These are phyloP conservation scores for Metschnikowia bowlesiae DNA, from an alignment of 805 yeast species.

Conservation along the genomic window DNA sequence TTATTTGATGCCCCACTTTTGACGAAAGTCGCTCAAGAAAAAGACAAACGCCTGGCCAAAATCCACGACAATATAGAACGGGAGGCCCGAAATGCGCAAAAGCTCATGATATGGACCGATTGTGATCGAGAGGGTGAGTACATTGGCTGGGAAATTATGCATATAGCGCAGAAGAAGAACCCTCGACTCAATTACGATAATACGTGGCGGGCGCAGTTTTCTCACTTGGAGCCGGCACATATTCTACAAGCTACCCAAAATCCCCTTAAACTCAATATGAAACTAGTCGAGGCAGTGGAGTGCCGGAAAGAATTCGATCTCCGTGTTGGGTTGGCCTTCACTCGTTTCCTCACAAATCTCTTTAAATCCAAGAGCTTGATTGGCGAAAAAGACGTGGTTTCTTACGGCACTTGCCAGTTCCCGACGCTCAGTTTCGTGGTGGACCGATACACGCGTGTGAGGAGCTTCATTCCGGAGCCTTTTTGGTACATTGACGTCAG, in stretches of 20 bases:
- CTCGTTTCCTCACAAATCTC: constrained; percentile 66
- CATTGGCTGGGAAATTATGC: constrained; percentile 44
- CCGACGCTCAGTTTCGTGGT: constrained; percentile 97
- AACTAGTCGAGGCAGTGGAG: constrained; percentile 76
- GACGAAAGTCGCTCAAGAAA: constrained; percentile 35
- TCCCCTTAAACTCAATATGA: constrained; percentile 60
- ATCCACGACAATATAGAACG: constrained; percentile 63
- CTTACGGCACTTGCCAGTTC: constrained; percentile 93
- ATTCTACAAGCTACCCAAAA: constrained; percentile 66
- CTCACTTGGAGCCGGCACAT: constrained; percentile 79
- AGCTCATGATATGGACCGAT: constrained; percentile 94
- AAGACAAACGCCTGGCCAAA: constrained; percentile 21
- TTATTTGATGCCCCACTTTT: constrained; percentile 68
- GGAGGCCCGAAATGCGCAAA: constrained; percentile 58
- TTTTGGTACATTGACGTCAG: constrained; percentile 72
- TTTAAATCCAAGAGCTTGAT: constrained; percentile 34
- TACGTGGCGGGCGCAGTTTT: constrained; percentile 72
- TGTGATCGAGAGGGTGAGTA: constrained; percentile 43
- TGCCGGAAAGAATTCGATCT: constrained; percentile 85
- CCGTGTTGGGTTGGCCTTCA: constrained; percentile 84
- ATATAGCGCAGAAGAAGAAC: constrained; percentile 59
- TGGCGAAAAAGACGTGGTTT: constrained; percentile 42
- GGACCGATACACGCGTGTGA: constrained; percentile 76
- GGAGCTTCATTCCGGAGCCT: constrained; percentile 65
- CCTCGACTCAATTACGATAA: constrained; percentile 42